Percentiles rank a stretch among this genome's conserved stretches.
Conservation (phyloP, 768 basidiomycete genomes). For the Tulasnella sp. region DNA sequence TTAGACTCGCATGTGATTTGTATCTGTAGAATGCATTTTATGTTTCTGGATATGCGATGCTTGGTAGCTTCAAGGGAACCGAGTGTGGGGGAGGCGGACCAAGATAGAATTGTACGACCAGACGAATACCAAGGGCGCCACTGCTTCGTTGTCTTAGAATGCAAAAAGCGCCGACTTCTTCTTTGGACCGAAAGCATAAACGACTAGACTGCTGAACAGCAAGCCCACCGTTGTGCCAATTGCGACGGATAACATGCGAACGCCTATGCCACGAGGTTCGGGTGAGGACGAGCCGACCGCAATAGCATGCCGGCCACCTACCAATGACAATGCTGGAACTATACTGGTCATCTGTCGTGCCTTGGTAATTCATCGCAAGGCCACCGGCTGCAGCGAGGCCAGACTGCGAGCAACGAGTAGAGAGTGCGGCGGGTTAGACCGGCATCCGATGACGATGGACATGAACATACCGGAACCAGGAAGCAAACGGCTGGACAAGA, state of each 20-base stretch:
- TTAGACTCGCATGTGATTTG: neutral
- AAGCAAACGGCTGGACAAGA: conserved; percentile 60
- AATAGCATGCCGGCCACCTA: conserved; percentile 70
- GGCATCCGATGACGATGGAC: conserved; percentile 46
- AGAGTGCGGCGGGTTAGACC: neutral
- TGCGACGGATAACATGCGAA: conserved; percentile 48
- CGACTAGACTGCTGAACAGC: conserved; percentile 41
- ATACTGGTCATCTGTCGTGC: conserved; percentile 36
- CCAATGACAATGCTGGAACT: conserved; percentile 78
- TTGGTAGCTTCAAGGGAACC: neutral
- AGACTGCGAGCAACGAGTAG: conserved; percentile 18
- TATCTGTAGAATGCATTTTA: neutral
- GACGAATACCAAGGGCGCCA: neutral
- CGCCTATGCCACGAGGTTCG: neutral
- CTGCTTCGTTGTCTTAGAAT: conserved; percentile 1
- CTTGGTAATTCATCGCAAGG: conserved; percentile 48
- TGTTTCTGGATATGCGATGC: neutral
- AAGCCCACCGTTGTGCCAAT: conserved; percentile 89
- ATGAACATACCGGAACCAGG: conserved; percentile 68
- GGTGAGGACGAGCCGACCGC: neutral
- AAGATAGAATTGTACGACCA: neutral
- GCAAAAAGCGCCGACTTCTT: conserved; percentile 24
- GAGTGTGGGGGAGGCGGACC: neutral
- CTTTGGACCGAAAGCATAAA: conserved; percentile 25
- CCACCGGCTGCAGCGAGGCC: conserved; percentile 84